phyloP scores from a whole-genome alignment of 352 stramenopile species.

The Pseudoperonospora humuli region DNA sequence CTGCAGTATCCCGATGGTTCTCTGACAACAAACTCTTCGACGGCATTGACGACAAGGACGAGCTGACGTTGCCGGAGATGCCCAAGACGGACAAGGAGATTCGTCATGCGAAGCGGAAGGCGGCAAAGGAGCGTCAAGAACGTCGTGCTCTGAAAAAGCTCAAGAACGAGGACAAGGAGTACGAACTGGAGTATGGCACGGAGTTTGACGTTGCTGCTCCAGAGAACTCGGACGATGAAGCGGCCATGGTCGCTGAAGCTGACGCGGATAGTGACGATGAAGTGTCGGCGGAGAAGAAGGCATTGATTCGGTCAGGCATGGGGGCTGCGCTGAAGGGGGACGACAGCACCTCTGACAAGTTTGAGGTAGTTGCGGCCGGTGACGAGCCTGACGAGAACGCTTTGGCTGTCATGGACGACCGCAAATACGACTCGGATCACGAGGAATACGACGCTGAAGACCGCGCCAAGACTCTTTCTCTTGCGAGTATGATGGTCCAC shows the following conservation, averaged over 20 bases:
- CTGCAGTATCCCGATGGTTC: constrained; percentile 76
- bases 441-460: constrained; percentile 98
- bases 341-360: constrained; percentile 18
- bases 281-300: constrained; percentile 60
- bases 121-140: constrained; percentile 89
- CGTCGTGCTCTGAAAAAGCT: constrained; percentile 66
- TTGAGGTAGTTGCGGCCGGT: constrained; percentile 39
- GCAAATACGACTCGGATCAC: constrained; percentile 93
- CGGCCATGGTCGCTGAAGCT: constrained; percentile 23
- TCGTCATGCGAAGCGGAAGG: constrained; percentile 95
- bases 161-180: constrained; percentile 81
- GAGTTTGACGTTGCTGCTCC: constrained; percentile 59
- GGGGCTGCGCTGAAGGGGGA: constrained; percentile 44
- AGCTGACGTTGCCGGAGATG: constrained; percentile 67
- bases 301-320: constrained; percentile 82
- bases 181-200: constrained; percentile 68
- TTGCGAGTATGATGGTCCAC: constrained; percentile 98
- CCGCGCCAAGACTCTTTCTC: constrained; percentile 91
- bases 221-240: constrained; percentile 36
- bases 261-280: constrained; percentile 50
- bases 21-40: constrained; percentile 81
- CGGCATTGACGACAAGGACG: constrained; percentile 54
- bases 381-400: constrained; percentile 41
- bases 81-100: constrained; percentile 98
- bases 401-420: constrained; percentile 71